Evolutionary conservation across 2,329 filamentous ascomycete species (phyloP), one percentile per base, ranked within the genome.

Genomic region (Alternaria tenuissima): DNA sequence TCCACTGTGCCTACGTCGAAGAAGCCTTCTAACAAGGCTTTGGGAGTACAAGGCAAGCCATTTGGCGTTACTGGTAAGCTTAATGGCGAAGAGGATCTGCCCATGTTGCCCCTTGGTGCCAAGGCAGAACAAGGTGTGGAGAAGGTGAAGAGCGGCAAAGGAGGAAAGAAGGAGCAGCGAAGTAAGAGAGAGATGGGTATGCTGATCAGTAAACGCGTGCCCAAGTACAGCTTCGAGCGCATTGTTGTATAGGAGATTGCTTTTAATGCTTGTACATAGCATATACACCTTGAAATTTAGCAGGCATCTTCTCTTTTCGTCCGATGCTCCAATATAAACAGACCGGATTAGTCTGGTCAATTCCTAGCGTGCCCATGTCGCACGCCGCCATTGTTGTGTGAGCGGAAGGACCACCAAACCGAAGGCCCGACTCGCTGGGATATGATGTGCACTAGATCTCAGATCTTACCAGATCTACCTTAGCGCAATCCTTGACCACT

Each of bases 161-260:
- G 88, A 57, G 92, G 92, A 18, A 90, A 93, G 81, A 82, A 92
- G 41, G 84, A 89, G 63, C 82, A 86, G 76, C 87, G 92, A 68
- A 93, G 85, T 69, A 83, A 82, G 68, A 84, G 93, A 77, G 91
- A 96, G 80, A 88, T 89, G 59, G 92, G 91, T 18, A 88, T 91
- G 78, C 80, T 96, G 76, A 87, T 91, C 73, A 92, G 91, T 74
- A 91, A 91, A 80, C 89, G 89, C 75, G 90, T 94, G 63, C 91
- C 91, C 57, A 88, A 89, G 67, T 97, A 97, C 81, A 92, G 91
- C 47, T 85, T 94, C 66, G 93, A 97, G 81, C 87, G 88, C 79
- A 88, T 96, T 57, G 52, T 63, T 14, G 49, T 68, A 39, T 68
- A 61, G 24, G 43, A 20, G 18, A 24, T 44, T 53, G 52, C 41